phyloP scores from a whole-genome alignment of 83 land plant species.

The Picea mariana region DNA sequence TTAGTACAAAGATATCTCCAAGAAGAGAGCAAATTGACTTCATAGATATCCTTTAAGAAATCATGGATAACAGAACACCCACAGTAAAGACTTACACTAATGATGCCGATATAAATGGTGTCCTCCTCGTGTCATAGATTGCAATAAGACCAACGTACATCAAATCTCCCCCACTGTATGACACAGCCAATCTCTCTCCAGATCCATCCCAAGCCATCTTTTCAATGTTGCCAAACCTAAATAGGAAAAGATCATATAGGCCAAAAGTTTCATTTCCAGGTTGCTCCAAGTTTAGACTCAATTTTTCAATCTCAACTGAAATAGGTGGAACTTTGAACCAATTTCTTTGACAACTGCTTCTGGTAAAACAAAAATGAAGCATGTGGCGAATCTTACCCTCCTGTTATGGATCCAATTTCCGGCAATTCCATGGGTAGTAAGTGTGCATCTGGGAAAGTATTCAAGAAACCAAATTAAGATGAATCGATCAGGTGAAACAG shows the following conservation, averaged over 20 bases:
- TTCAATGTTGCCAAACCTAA: conserved; percentile 70
- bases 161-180: conserved; percentile 64
- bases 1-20: not conserved
- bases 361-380: not conserved
- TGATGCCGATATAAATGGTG: conserved; percentile 67
- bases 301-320: not conserved
- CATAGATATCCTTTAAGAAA: conserved; percentile 10
- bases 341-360: not conserved
- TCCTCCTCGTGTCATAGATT: conserved; percentile 66
- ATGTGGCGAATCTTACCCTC: conserved; percentile 49
- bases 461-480: not conserved
- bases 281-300: not conserved
- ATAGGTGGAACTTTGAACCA: not conserved
- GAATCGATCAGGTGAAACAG: not conserved
- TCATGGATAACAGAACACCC: too few relatives aligned
- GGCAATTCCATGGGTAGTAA: conserved; percentile 86
- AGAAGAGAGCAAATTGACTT: not conserved
- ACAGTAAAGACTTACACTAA: conserved; percentile 41
- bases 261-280: not conserved
- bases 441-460: conserved; percentile 67
- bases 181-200: too few relatives aligned
- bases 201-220: conserved; percentile 96
- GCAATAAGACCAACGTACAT: conserved; percentile 69
- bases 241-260: conserved; percentile 2
- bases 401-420: conserved; percentile 67